Evolutionary conservation across 2,329 filamentous ascomycete genomes (phyloP).

Genomic region (Lizonia empirigonia): DNA sequence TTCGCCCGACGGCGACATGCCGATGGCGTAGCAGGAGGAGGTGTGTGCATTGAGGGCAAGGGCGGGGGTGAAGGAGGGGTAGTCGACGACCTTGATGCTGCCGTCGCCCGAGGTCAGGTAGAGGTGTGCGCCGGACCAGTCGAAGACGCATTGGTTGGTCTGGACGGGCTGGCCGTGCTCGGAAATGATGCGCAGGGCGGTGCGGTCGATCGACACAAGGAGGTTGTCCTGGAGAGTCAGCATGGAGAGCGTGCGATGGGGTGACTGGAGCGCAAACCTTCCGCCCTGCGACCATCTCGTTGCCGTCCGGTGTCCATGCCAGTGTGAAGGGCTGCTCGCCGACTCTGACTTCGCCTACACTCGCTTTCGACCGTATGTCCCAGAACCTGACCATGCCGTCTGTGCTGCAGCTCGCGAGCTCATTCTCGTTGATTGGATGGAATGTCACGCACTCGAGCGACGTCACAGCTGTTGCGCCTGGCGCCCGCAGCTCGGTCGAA

Average conservation of each 20-base stretch:
- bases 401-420: conserved; percentile 74
- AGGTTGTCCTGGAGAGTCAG: conserved; percentile 61
- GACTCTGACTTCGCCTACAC: conserved; percentile 69
- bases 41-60: conserved; percentile 73
- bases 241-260: not conserved
- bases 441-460: conserved; percentile 76
- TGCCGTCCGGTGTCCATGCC: conserved; percentile 75
- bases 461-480: conserved; percentile 47
- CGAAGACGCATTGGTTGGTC: conserved; percentile 76
- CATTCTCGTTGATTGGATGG: conserved; percentile 76
- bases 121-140: conserved; percentile 72
- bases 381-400: conserved; percentile 79
- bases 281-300: conserved; percentile 72
- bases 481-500: conserved; percentile 75
- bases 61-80: conserved; percentile 53
- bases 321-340: conserved; percentile 70
- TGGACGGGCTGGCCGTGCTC: conserved; percentile 66
- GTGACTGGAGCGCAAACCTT: conserved; percentile 58
- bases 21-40: conserved; percentile 70
- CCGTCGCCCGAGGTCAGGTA: conserved; percentile 75
- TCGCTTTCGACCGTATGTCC: conserved; percentile 76
- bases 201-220: conserved; percentile 67
- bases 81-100: conserved; percentile 68
- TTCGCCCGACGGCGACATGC: conserved; percentile 72
- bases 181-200: conserved; percentile 60